phyloP scores from a whole-genome alignment of 208 protist species.

The Acanthamoeba healyi region DNA sequence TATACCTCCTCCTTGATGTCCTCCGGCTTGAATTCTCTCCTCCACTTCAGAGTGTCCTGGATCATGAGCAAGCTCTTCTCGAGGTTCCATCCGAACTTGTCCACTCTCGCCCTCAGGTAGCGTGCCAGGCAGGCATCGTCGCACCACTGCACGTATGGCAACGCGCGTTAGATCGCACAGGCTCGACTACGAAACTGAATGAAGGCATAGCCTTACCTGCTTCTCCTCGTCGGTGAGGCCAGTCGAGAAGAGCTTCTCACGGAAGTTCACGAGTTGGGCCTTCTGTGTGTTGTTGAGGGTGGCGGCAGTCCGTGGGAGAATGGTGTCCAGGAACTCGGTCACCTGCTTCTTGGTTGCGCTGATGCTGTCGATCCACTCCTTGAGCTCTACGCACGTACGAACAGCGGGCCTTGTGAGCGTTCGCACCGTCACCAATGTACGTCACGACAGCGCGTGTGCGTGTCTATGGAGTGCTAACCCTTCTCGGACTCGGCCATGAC shows the following conservation, averaged over 20 bases:
- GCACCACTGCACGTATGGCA: not conserved
- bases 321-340: not conserved
- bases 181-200: too few relatives aligned
- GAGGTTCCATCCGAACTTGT: slow-evolving; percentile 47
- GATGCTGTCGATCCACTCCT: slow-evolving; percentile 22
- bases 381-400: not conserved
- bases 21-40: slow-evolving; percentile 13
- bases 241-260: slow-evolving; percentile 12
- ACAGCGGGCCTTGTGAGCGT: not conserved
- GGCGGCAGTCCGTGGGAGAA: not conserved
- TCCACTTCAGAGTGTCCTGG: slow-evolving; percentile 36
- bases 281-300: slow-evolving; percentile 17
- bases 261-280: slow-evolving; percentile 22
- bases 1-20: slow-evolving; percentile 19
- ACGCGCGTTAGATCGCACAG: not conserved
- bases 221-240: slow-evolving; percentile 22
- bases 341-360: not conserved
- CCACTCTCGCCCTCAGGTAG: not conserved
- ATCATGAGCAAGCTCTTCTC: slow-evolving; percentile 42
- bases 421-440: not conserved
- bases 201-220: not conserved
- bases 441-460: not conserved
- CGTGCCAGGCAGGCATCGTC: slow-evolving; percentile 9
- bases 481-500: slow-evolving; percentile 44
- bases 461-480: not conserved